Evolutionary conservation across 2,329 filamentous ascomycete species (phyloP).

Genomic region (Fusarium sp.): DNA sequence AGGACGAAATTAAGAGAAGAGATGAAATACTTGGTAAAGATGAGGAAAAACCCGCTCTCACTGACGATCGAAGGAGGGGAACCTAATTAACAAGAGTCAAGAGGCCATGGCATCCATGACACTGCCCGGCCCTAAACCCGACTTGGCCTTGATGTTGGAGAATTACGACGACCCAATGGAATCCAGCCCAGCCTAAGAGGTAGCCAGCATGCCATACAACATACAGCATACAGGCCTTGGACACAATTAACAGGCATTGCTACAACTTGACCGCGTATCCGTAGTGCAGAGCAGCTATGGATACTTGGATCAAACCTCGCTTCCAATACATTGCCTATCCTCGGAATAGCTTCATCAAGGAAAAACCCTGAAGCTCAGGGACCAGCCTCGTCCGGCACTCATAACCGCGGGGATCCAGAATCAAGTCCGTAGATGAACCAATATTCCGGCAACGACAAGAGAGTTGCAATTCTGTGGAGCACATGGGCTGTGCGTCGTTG

Average conservation of each 20-base stretch:
- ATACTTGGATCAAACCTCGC: constrained; percentile 7
- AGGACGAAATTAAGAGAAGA: background rate
- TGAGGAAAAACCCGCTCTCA: constrained; percentile 10
- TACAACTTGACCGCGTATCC: background rate
- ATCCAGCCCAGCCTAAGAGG: background rate
- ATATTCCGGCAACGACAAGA: background rate
- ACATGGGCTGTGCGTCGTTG: constrained; percentile 18
- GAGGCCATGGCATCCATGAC: constrained; percentile 7
- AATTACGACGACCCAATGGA: constrained; percentile 16
- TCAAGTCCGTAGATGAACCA: constrained; percentile 17
- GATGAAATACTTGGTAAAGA: constrained; percentile 12
- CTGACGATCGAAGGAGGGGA: constrained; percentile 30
- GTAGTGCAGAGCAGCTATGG: no score
- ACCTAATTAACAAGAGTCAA: constrained; percentile 9
- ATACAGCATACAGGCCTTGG: background rate
- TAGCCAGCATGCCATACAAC: constrained; percentile 1
- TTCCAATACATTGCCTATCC: background rate
- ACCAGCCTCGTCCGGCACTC: constrained; percentile 7
- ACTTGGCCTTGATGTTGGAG: constrained; percentile 20
- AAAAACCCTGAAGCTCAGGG: constrained; percentile 6
- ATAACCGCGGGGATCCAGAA: background rate
- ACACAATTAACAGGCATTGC: background rate
- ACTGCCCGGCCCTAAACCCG: constrained; percentile 26
- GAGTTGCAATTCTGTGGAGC: constrained; percentile 26
- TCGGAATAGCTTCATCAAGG: constrained; percentile 1